Percentiles rank a stretch among this genome's conserved stretches.
Evolutionary conservation across 2,329 filamentous ascomycete genomes (phyloP).

Genomic region (Aspergillus quadricinctus): DNA sequence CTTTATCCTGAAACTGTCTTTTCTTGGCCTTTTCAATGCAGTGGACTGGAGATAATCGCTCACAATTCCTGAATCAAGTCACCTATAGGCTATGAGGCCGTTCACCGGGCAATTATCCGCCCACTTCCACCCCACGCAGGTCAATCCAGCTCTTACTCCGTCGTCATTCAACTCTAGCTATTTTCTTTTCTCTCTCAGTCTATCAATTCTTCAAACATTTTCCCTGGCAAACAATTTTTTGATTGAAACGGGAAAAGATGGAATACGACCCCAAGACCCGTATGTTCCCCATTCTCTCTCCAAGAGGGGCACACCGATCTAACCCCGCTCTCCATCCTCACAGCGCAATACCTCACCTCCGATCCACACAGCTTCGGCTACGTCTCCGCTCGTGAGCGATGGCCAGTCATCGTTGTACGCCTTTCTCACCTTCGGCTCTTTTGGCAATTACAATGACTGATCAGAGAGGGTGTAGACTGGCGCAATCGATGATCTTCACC

Average conservation of each 20-base stretch:
- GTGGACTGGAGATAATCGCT: neutral
- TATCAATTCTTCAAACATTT: neutral
- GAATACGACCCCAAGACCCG: slow-evolving; percentile 71
- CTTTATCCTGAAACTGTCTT: neutral
- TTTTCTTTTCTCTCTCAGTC: neutral
- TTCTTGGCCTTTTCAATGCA: neutral
- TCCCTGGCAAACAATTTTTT: neutral
- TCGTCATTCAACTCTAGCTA: neutral
- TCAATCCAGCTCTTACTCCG: neutral
- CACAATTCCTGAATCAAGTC: neutral
- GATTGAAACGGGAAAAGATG: slow-evolving; percentile 45
- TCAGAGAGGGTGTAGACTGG: slow-evolving; percentile 63
- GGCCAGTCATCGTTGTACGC: slow-evolving; percentile 85
- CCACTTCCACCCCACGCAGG: neutral
- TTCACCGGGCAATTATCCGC: neutral
- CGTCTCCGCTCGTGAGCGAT: slow-evolving; percentile 77
- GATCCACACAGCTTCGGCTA: slow-evolving; percentile 85
- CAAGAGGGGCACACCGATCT: slow-evolving; percentile 9
- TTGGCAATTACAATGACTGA: slow-evolving; percentile 7
- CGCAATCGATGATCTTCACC: slow-evolving; percentile 91
- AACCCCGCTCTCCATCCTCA: slow-evolving; percentile 14
- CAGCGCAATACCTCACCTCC: slow-evolving; percentile 72
- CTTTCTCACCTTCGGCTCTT: neutral
- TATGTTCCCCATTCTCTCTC: slow-evolving; percentile 40
- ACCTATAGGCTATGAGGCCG: neutral